Base-by-base conservation (phyloP, 768 basidiomycete genomes). In the Coprinopsis cinerea region DNA sequence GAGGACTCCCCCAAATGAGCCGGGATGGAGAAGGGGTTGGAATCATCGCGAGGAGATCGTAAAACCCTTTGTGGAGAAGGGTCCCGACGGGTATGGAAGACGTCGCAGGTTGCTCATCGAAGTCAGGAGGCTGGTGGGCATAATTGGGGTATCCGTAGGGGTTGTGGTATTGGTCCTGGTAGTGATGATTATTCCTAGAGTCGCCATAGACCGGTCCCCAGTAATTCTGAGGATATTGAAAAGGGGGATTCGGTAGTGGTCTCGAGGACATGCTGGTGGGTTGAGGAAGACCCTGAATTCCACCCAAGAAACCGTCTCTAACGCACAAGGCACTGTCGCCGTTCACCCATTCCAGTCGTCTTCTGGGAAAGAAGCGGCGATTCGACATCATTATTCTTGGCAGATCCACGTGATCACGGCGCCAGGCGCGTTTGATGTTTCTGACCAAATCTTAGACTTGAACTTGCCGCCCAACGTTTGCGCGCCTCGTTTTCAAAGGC, bases 11-110 rank as follows among this genome's bases (percentile, higher is more conserved):
- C 76, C 81, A 83, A 42, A 82, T 70, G 51, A 85, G 70, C 35
- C 83, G 75, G 44, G 84, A 85, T 15, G 85, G 79, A 37, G 75
- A 77, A 40, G 81, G 83, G 1, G 82, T 84, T 35, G 83, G 84
- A 55, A 88, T 86, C 72, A 89, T 77, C 22, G 88, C 75, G 30
- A 90, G 73, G 25, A 92, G 76, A 71, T 90, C 87, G 67, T 89
- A 92, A 73, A 91, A 91, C n/a, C 88, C 91, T 56, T 88, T 85
- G 76, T 92, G 89, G 32, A 92, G 70, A 46, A 91, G 69, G 5
- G 87, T 87, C 23, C 85, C 87, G 13, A 75, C 77, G 47, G 81
- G 81, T 69, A 58, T 77, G 67, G 57, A 66, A 64, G 40, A 59
- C 55, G 59, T 63, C 61, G 41, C 53, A 41, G 47, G 48, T 43